phyloP scores from a whole-genome alignment of 371 early-diverging fungal genomes.

The Saksenaea oblongispora region DNA sequence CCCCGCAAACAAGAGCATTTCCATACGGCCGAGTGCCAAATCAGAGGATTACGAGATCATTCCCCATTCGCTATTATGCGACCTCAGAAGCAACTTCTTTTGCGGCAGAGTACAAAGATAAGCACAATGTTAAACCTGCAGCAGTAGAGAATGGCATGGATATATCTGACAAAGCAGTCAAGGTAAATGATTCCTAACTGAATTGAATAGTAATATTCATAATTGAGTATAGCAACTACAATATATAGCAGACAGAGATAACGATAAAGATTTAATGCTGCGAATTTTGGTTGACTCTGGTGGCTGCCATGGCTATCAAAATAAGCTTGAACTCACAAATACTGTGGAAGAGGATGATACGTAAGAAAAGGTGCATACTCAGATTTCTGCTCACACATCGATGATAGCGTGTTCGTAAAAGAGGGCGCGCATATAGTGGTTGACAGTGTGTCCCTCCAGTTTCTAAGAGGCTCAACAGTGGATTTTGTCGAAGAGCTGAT shows the following conservation, averaged over 20 bases:
- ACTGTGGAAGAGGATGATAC: slow-evolving; percentile 74
- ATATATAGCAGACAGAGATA: slow-evolving; percentile 58
- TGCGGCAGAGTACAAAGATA: background rate
- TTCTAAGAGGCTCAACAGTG: slow-evolving; percentile 84
- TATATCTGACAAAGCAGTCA: slow-evolving; percentile 42
- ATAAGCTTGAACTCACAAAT: slow-evolving; percentile 84
- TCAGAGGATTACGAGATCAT: background rate
- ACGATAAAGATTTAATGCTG: slow-evolving; percentile 61
- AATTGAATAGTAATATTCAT: background rate
- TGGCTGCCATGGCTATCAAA: slow-evolving; percentile 96
- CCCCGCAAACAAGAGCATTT: background rate
- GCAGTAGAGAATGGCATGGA: slow-evolving; percentile 32
- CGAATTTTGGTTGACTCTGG: slow-evolving; percentile 91
- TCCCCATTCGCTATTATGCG: background rate
- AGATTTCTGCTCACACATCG: background rate
- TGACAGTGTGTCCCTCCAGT: slow-evolving; percentile 80
- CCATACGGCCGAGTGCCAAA: background rate
- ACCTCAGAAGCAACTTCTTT: background rate
- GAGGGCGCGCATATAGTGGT: slow-evolving; percentile 82
- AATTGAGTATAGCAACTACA: slow-evolving; percentile 61
- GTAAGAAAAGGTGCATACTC: slow-evolving; percentile 36
- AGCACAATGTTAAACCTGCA: slow-evolving; percentile 21
- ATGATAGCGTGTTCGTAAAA: slow-evolving; percentile 76
- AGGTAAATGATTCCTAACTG: slow-evolving; percentile 23
- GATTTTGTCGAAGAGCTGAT: slow-evolving; percentile 93